Base-by-base conservation (phyloP, 1,139 yeast genomes). In the Scheffersomyces illinoinensis region DNA sequence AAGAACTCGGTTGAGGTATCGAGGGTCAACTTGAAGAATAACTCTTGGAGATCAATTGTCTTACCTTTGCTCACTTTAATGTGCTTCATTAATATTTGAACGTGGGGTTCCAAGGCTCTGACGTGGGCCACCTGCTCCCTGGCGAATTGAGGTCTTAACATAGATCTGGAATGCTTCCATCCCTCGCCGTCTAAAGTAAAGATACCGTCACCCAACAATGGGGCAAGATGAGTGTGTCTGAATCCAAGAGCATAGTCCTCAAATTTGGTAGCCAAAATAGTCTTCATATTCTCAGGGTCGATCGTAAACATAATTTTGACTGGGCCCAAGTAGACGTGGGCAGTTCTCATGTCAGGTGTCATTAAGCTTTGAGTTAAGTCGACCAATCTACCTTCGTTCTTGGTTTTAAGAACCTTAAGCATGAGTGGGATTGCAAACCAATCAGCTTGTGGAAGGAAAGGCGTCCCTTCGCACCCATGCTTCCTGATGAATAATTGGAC, bases 1-100 rank as follows among this genome's bases (percentile, higher is more conserved):
- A 85, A 74, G 65, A 85, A 84, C 69, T 85, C 88, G 18, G 88
- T 81, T 4, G 89, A 84, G 24, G 86, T 79, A 67, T 85, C 89
- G 60, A 85, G 76, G 5, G 89, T 85, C 54, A 85, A 72, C 59
- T 72, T 71, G 71, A 79, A 85, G 67, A 84, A 83, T 56, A 80
- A 72, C 39, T 74, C 77, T 66, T 84, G 88, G 46, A 84, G 68
- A 61, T 86, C 87, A 61, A 84, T 74, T 20, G 64, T 58, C 12
- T 43, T 14, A 12, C 71, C 72, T 14, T 59, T 55, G 19, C 57
- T 26, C 24, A 59, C 56, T 10, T 59, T 60, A 52, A 71, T 56
- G 56, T 67, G 69, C 54, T 62, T 59, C n/a, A 62, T 61, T 51
- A 71, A 63, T 7, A 59, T 62, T 57, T 69, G 69, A 46, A 70